Conservation (phyloP, 1,139 yeast genomes). For the Saccharomyces pastorianus region DNA sequence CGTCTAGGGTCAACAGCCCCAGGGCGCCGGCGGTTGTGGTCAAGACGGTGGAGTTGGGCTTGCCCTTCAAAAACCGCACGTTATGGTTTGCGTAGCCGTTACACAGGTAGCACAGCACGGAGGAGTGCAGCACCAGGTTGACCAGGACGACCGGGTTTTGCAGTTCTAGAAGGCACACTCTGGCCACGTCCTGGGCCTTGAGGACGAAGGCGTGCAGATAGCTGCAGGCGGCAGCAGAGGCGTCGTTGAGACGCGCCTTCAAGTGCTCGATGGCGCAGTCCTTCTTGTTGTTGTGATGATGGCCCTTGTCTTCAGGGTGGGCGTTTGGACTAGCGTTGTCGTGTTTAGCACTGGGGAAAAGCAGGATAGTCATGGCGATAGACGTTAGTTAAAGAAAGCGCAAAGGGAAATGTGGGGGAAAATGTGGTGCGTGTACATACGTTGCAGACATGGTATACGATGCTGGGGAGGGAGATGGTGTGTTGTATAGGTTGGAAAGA, state of each 20-base stretch:
- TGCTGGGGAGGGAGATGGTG: not conserved
- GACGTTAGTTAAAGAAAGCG: not conserved
- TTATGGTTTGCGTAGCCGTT: conserved; percentile 47
- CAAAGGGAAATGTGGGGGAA: too few species aligned
- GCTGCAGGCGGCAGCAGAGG: conserved; percentile 2
- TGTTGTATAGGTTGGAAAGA: not conserved
- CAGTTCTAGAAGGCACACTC: conserved; percentile 34
- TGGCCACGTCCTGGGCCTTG: conserved; percentile 11
- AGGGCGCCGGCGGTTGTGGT: conserved; percentile 48
- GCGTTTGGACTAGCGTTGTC: not conserved
- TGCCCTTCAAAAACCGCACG: conserved; percentile 32
- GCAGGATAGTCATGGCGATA: not conserved
- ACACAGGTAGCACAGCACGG: conserved; percentile 44
- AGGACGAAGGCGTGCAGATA: conserved; percentile 2
- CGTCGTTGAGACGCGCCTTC: not conserved
- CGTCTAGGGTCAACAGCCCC: conserved; percentile 49
- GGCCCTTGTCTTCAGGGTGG: not conserved
- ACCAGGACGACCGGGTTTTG: conserved; percentile 59
- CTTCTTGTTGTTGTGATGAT: conserved; percentile 1
- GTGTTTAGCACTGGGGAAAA: conserved; percentile 1
- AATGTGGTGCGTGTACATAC: not conserved
- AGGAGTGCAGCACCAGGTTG: conserved; percentile 45
- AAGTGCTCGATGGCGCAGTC: not conserved
- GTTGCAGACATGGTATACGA: not conserved
- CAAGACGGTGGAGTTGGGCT: conserved; percentile 44